Percentiles rank a stretch among this genome's conserved stretches.
Evolutionary conservation across 2,329 filamentous ascomycete species (phyloP).

Genomic region (Aspergillus sp.): DNA sequence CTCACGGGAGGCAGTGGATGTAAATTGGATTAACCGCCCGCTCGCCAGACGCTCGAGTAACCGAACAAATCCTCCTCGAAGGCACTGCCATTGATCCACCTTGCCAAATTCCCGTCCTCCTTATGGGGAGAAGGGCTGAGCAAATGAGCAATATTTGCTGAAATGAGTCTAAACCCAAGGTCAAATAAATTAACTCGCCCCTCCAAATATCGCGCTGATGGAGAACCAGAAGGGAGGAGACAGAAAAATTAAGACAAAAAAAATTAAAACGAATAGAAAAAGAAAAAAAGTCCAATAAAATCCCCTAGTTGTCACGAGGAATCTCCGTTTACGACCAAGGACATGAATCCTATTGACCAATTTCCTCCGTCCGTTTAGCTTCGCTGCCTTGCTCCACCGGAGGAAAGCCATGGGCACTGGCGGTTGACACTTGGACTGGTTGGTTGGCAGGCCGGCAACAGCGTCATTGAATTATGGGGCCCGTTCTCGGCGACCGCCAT

Average conservation of each 20-base stretch:
- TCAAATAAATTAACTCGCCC: slow-evolving; percentile 5
- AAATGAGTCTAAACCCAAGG: not conserved
- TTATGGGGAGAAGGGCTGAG: not conserved
- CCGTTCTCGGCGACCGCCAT: slow-evolving; percentile 21
- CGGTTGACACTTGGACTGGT: not conserved
- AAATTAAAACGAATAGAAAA: too few species aligned
- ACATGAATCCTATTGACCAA: not conserved
- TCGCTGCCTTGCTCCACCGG: not conserved
- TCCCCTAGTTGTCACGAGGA: not conserved
- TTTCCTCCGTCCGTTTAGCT: not conserved
- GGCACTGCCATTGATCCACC: not conserved
- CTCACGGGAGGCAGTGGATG: not conserved
- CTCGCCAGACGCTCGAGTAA: not conserved
- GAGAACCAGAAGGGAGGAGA: too few species aligned
- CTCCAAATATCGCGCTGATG: not conserved
- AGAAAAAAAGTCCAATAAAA: too few species aligned
- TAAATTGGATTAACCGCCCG: not conserved
- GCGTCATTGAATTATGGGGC: slow-evolving; percentile 17
- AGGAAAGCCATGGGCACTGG: not conserved
- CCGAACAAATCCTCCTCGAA: not conserved
- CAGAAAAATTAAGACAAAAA: too few species aligned
- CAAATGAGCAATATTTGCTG: not conserved
- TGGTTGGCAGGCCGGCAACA: not conserved
- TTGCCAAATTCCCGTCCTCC: not conserved
- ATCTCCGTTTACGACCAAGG: not conserved